Evolutionary conservation across 768 basidiomycete species (phyloP).

Genomic region (Leccinum broughii): DNA sequence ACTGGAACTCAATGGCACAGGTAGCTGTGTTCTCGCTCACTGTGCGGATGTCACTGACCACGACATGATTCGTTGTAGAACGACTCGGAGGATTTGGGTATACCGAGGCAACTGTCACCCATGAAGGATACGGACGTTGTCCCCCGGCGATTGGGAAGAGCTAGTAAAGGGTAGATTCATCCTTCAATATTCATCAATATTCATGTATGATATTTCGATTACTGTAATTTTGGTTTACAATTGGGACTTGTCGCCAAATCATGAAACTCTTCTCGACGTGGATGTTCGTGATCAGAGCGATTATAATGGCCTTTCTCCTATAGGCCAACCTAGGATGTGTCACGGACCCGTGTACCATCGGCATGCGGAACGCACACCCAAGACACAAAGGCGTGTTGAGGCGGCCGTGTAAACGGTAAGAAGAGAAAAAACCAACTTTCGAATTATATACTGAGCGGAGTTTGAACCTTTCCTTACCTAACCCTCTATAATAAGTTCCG

Average conservation of each 20-base stretch:
- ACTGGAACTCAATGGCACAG: conserved; percentile 46
- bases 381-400: conserved; percentile 44
- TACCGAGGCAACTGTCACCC: conserved; percentile 68
- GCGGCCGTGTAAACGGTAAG: conserved; percentile 45
- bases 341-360: conserved; percentile 47
- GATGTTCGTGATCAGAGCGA: conserved; percentile 72
- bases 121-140: conserved; percentile 56
- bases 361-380: conserved; percentile 63
- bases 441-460: conserved; percentile 25
- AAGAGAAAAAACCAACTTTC: not conserved
- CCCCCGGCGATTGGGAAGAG: conserved; percentile 42
- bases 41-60: conserved; percentile 2
- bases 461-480: conserved; percentile 12
- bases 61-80: conserved; percentile 19
- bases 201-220: not conserved
- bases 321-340: conserved; percentile 44
- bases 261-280: conserved; percentile 88
- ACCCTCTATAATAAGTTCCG: not conserved
- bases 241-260: conserved; percentile 60
- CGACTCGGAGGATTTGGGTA: conserved; percentile 47
- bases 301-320: conserved; percentile 68
- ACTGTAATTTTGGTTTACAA: not conserved
- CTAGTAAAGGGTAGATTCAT: conserved; percentile 22
- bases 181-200: no score
- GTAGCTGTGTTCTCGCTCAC: conserved; percentile 27